These are phyloP conservation scores for Allomyces macrogynus DNA, from an alignment of 192 early-diverging fungal genomes.

Conservation along the genomic window DNA sequence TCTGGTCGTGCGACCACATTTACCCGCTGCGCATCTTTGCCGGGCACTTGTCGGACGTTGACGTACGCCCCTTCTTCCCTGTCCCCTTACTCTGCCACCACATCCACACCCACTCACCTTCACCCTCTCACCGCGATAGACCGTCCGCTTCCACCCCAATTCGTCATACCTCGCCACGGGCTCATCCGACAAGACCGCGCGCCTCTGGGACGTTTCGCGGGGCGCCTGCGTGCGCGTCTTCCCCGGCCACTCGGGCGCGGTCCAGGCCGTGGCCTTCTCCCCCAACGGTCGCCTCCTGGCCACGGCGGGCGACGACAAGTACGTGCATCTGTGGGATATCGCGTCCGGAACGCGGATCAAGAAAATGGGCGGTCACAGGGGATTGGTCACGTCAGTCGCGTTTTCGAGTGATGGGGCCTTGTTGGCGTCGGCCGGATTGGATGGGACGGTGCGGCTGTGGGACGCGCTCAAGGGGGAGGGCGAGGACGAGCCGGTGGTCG, in stretches of 20 bases:
- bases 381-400: slow-evolving; percentile 57
- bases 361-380: slow-evolving; percentile 64
- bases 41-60: slow-evolving; percentile 92
- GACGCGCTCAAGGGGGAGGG: slow-evolving; percentile 45
- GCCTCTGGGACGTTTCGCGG: slow-evolving; percentile 84
- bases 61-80: too few relatives aligned
- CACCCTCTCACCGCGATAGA: slow-evolving; percentile 15
- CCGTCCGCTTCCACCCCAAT: slow-evolving; percentile 91
- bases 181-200: slow-evolving; percentile 64
- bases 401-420: slow-evolving; percentile 66
- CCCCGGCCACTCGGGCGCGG: slow-evolving; percentile 60
- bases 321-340: slow-evolving; percentile 80
- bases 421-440: slow-evolving; percentile 65
- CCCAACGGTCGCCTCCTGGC: slow-evolving; percentile 82
- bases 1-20: slow-evolving; percentile 95
- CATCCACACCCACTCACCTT: too few relatives aligned
- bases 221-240: slow-evolving; percentile 79
- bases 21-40: slow-evolving; percentile 91
- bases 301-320: slow-evolving; percentile 46
- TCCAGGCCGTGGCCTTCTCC: slow-evolving; percentile 71
- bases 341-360: slow-evolving; percentile 64
- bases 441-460: slow-evolving; percentile 80
- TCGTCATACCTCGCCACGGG: slow-evolving; percentile 85
- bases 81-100: too few relatives aligned
- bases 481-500: slow-evolving; percentile 4